phyloP scores from a whole-genome alignment of 148 eudicot genomes.

The Cornus kousa region DNA sequence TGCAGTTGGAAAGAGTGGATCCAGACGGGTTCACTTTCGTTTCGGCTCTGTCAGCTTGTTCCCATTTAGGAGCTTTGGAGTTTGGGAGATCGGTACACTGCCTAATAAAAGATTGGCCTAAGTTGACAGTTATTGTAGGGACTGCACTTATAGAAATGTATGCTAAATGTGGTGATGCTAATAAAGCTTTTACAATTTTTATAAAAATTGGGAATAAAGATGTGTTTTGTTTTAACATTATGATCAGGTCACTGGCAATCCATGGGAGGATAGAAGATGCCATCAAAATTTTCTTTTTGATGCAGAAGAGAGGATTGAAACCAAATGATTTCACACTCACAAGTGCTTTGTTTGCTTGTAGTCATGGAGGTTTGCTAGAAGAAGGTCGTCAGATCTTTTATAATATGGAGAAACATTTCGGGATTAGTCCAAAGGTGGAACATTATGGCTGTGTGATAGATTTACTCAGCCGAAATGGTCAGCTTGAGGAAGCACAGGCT shows the following conservation, averaged over 20 bases:
- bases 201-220: constrained; percentile 33
- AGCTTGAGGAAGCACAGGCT: constrained; percentile 25
- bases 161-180: constrained; percentile 43
- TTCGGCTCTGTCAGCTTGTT: constrained; percentile 36
- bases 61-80: constrained; percentile 28
- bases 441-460: constrained; percentile 38
- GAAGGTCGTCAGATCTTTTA: constrained; percentile 35
- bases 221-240: constrained; percentile 38
- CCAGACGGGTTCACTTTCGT: constrained; percentile 31
- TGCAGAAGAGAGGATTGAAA: constrained; percentile 23
- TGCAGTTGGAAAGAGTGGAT: constrained; percentile 25
- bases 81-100: constrained; percentile 30
- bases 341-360: constrained; percentile 33
- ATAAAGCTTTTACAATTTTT: constrained; percentile 28
- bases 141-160: constrained; percentile 41
- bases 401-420: constrained; percentile 18
- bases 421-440: constrained; percentile 20
- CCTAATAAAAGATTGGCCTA: constrained; percentile 25
- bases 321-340: constrained; percentile 30
- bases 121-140: constrained; percentile 23
- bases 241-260: constrained; percentile 41
- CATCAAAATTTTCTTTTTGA: constrained; percentile 28
- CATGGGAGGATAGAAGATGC: constrained; percentile 36
- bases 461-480: constrained; percentile 30
- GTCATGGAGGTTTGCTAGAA: constrained; percentile 34